phyloP scores from a whole-genome alignment of 2,329 filamentous ascomycete species.

The Metarhizium anisopliae region DNA sequence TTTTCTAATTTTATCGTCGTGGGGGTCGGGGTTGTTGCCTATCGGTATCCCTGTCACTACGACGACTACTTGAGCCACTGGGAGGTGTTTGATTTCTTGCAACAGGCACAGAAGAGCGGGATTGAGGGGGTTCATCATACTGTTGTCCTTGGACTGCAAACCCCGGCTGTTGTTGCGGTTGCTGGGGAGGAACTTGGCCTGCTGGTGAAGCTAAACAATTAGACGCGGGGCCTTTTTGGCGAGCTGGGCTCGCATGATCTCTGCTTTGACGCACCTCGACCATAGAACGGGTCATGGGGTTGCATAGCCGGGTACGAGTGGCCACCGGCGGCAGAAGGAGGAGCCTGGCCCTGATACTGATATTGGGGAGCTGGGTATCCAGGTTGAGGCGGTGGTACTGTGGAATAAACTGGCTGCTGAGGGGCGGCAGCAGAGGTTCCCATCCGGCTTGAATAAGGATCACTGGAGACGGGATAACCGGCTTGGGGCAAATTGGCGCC shows the following conservation, averaged over 20 bases:
- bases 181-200: slow-evolving; percentile 27
- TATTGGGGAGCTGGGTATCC: slow-evolving; percentile 24
- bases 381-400: slow-evolving; percentile 20
- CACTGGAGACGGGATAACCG: slow-evolving; percentile 13
- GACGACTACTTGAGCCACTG: slow-evolving; percentile 27
- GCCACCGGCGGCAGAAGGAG: slow-evolving; percentile 17
- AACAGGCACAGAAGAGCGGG: slow-evolving; percentile 27
- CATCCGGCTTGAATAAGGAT: slow-evolving; percentile 23
- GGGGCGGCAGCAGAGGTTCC: slow-evolving; percentile 19
- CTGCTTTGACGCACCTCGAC: slow-evolving; percentile 48
- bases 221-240: slow-evolving; percentile 20
- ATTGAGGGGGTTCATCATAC: slow-evolving; percentile 39
- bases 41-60: slow-evolving; percentile 33
- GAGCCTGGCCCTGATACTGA: slow-evolving; percentile 26
- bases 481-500: slow-evolving; percentile 26
- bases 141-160: slow-evolving; percentile 38
- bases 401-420: slow-evolving; percentile 24
- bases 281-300: slow-evolving; percentile 44
- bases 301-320: slow-evolving; percentile 25
- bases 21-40: slow-evolving; percentile 31
- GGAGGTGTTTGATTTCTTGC: slow-evolving; percentile 30
- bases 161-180: slow-evolving; percentile 21
- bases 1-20: slow-evolving; percentile 21
- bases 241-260: slow-evolving; percentile 7
- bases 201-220: slow-evolving; percentile 45